Evolutionary conservation across 805 yeast genomes (phyloP).

Genomic region (Saccharomycopsis fermentans): DNA sequence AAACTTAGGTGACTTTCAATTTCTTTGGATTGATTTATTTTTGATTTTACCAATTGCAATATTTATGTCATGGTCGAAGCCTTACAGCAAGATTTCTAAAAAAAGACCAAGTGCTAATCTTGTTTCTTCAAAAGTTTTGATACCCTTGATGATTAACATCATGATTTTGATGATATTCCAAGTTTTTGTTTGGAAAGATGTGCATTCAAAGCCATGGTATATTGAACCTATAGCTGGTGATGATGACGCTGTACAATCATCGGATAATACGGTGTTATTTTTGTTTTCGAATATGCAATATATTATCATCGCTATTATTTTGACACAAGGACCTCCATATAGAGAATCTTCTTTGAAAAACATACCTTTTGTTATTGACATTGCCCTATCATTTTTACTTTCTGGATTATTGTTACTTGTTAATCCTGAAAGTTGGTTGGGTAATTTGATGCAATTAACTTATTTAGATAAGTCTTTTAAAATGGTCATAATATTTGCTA

Average conservation of each 20-base stretch:
- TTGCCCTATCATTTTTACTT: slow-evolving; percentile 37
- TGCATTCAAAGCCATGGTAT: slow-evolving; percentile 63
- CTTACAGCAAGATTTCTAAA: slow-evolving; percentile 44
- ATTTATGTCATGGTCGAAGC: slow-evolving; percentile 95
- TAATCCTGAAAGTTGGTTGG: slow-evolving; percentile 43
- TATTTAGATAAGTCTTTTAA: slow-evolving; percentile 43
- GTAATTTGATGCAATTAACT: slow-evolving; percentile 69
- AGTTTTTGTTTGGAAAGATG: slow-evolving; percentile 50
- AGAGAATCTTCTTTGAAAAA: slow-evolving; percentile 65
- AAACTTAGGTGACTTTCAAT: slow-evolving; percentile 94
- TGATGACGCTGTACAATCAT: slow-evolving; percentile 68
- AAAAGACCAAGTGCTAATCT: slow-evolving; percentile 92
- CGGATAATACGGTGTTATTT: slow-evolving; percentile 85
- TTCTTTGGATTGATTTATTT: slow-evolving; percentile 83
- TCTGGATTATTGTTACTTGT: slow-evolving; percentile 48
- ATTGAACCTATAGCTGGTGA: slow-evolving; percentile 71
- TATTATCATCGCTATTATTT: slow-evolving; percentile 69
- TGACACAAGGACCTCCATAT: slow-evolving; percentile 91
- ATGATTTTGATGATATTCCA: slow-evolving; percentile 56
- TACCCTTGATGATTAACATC: slow-evolving; percentile 77
- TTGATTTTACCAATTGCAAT: slow-evolving; percentile 90
- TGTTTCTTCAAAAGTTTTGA: slow-evolving; percentile 77
- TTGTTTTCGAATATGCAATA: slow-evolving; percentile 81
- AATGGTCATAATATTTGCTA: slow-evolving; percentile 35
- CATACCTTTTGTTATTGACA: slow-evolving; percentile 58